Conservation (phyloP, 371 early-diverging fungal genomes). For the Batrachochytrium dendrobatidis region DNA sequence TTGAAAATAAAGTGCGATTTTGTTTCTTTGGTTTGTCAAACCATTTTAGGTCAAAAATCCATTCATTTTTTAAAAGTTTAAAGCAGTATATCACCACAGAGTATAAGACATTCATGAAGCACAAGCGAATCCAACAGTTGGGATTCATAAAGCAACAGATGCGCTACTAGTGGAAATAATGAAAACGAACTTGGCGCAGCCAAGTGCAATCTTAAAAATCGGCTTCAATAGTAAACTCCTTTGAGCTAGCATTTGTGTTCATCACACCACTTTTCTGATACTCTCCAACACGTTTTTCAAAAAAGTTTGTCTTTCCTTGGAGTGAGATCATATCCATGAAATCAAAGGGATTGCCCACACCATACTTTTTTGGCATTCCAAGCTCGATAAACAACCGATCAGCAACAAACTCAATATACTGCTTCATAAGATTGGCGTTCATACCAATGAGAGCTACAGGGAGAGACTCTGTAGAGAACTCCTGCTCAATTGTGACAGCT, state of each 20-base stretch:
- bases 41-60: too few species aligned
- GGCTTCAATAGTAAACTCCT: conserved; percentile 73
- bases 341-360: conserved; percentile 95
- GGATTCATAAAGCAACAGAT: neutral
- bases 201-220: conserved; percentile 58
- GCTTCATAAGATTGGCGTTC: conserved; percentile 94
- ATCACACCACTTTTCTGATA: conserved; percentile 98
- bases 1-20: too few species aligned
- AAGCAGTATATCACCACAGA: too few species aligned
- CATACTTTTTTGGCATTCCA: conserved; percentile 83
- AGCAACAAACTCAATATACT: conserved; percentile 99
- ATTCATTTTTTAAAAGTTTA: too few species aligned
- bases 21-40: too few species aligned
- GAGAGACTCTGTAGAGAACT: conserved; percentile 91
- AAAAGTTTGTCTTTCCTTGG: conserved; percentile 99
- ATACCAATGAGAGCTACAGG: conserved; percentile 97
- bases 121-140: neutral
- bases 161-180: conserved; percentile 1
- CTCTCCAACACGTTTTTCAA: conserved; percentile 98
- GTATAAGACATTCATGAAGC: too few species aligned
- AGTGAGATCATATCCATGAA: conserved; percentile 99
- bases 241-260: conserved; percentile 47
- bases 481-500: conserved; percentile 90
- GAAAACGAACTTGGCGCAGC: neutral
- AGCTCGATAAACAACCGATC: conserved; percentile 94